Evolutionary conservation across 164 flowering plant species (phyloP), one percentile per base, ranked within the genome.

Genomic region (Vitis cinerea): DNA sequence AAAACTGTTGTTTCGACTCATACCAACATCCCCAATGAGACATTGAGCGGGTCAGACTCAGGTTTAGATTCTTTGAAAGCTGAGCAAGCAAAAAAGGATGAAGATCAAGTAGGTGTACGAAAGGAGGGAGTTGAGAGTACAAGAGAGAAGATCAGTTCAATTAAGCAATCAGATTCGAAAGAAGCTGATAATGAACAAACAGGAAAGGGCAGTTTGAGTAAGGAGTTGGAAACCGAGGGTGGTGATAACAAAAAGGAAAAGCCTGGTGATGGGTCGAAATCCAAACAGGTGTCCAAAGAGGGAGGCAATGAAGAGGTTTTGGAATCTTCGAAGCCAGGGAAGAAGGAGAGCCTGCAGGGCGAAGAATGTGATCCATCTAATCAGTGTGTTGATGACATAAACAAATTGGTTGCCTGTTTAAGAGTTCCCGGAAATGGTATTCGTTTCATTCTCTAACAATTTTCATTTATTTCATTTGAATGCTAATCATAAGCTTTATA

Each of bases 391-490:
- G 83, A 76, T 64, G 78, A 83, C 73, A 81, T 79, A 48, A 77
- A 78, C 29, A 72, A 77, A 31, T 77, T 91, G 64, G 73, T 83
- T 66, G 97, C 93, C 0, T 91, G 97, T 71, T 78, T 91, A 55
- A 78, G 88, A 77, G 88, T 87, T 75, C 87, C 90, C 1, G 93
- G 97, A 69, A 77, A 91, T 78, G 97, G 93, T 88, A 73, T 19
- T 53, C 3, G n/a, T 14, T 63, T 29, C 59, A 53, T 17, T 54
- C 51, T 30, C 58, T 47, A 51, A 27, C 12, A 14, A 11, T 61
- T 53, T 50, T 59, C 59, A 30, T 27, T 19, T 27, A 64, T 30
- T 51, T 48, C 10, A 31, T 9, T 31, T 61, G 68, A 9, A 49
- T 53, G 57, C 10, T 31, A 19, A 60, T 44, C 16, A 66, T 37